Evolutionary conservation across 768 basidiomycete species (phyloP).

Genomic region (Leucocoprinus leucothites): DNA sequence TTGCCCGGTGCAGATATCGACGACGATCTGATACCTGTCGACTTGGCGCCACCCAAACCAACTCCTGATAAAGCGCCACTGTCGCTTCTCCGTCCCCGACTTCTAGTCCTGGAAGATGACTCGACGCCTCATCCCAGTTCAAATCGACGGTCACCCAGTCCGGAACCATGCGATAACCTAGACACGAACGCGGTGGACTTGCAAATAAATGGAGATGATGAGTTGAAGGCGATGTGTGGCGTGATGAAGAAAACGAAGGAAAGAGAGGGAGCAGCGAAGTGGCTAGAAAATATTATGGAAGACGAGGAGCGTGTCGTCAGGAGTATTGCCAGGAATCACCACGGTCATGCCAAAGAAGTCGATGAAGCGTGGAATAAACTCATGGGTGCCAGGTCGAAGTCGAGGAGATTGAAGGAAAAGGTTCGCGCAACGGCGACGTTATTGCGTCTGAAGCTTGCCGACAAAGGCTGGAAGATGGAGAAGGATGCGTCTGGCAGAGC

Average conservation of each 20-base stretch:
- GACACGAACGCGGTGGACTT: conserved; percentile 22
- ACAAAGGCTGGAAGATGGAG: conserved; percentile 4
- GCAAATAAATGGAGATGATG: conserved; percentile 36
- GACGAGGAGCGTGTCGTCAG: conserved; percentile 29
- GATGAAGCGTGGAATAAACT: conserved; percentile 3
- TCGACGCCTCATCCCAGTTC: conserved; percentile 14
- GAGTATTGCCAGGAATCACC: neutral
- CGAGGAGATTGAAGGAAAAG: conserved; percentile 7
- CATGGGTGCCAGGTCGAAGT: conserved; percentile 2
- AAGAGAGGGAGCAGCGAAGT: conserved; percentile 20
- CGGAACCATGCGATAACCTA: conserved; percentile 6
- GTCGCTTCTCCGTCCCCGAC: conserved; percentile 12
- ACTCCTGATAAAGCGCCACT: conserved; percentile 18
- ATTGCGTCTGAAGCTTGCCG: conserved; percentile 9
- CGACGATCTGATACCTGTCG: conserved; percentile 26
- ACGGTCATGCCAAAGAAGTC: neutral
- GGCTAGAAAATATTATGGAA: conserved; percentile 20
- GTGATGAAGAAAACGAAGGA: conserved; percentile 30
- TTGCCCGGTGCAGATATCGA: conserved; percentile 33
- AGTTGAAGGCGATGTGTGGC: conserved; percentile 36
- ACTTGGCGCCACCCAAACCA: conserved; percentile 23
- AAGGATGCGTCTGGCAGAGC: conserved; percentile 6
- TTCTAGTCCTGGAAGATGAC: conserved; percentile 41
- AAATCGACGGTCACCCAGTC: conserved; percentile 7
- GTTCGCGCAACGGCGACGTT: conserved; percentile 9